phyloP scores from a whole-genome alignment of 2,329 filamentous ascomycete species.

The Macroventuria anomochaeta region DNA sequence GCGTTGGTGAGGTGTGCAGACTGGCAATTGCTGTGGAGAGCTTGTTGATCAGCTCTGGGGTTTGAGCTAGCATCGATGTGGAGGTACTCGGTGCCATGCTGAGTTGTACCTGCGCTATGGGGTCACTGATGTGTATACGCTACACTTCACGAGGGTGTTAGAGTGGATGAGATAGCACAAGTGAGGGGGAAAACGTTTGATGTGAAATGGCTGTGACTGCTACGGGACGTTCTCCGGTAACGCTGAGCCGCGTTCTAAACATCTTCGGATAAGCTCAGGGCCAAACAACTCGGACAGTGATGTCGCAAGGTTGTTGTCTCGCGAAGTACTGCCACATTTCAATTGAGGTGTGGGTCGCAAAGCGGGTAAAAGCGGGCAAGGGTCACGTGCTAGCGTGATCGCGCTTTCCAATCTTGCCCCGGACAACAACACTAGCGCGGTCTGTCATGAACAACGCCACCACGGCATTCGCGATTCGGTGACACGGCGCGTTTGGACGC shows the following conservation, averaged over 20 bases:
- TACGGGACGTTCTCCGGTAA: not conserved
- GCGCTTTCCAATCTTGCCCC: slow-evolving; percentile 6
- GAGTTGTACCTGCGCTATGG: too few relatives aligned
- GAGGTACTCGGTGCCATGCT: too few relatives aligned
- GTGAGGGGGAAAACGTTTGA: not conserved
- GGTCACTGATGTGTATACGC: too few relatives aligned
- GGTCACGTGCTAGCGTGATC: slow-evolving; percentile 34
- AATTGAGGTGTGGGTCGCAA: slow-evolving; percentile 2
- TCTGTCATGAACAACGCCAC: slow-evolving; percentile 30
- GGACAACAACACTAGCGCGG: slow-evolving; percentile 30
- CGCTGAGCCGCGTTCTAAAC: not conserved
- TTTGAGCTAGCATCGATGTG: slow-evolving; percentile 13
- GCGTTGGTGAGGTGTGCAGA: slow-evolving; percentile 27
- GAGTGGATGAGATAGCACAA: not conserved
- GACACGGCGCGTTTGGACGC: slow-evolving; percentile 27
- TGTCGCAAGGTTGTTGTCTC: not conserved
- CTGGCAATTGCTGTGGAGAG: slow-evolving; percentile 35
- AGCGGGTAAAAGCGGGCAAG: not conserved
- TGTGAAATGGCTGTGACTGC: not conserved
- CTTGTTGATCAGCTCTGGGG: slow-evolving; percentile 21
- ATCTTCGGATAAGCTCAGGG: not conserved
- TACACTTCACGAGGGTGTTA: not conserved
- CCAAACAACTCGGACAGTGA: not conserved
- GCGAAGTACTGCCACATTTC: slow-evolving; percentile 14
- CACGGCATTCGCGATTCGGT: slow-evolving; percentile 19